Evolutionary conservation across 371 early-diverging fungal genomes (phyloP).

Genomic region (Saksenaea oblongispora): DNA sequence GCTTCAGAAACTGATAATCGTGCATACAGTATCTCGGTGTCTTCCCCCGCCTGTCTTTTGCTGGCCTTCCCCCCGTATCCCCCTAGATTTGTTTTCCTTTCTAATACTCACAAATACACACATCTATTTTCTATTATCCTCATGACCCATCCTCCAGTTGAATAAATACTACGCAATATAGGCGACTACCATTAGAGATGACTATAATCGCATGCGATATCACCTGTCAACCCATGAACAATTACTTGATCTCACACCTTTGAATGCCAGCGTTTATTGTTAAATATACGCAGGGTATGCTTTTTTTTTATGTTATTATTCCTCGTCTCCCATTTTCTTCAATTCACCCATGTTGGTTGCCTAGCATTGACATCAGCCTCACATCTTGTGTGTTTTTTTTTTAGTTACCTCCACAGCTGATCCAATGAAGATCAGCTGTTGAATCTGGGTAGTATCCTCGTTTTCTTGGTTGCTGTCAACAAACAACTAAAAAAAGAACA

Average conservation of each 20-base stretch:
- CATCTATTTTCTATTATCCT: neutral
- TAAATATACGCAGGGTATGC: neutral
- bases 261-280: neutral
- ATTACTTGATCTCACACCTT: no score
- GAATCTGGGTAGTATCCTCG: slow-evolving; percentile 79
- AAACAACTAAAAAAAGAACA: slow-evolving; percentile 55
- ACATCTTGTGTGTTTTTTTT: neutral
- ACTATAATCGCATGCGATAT: no score
- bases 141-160: neutral
- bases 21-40: slow-evolving; percentile 38
- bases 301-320: slow-evolving; percentile 11
- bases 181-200: no score
- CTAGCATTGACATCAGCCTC: slow-evolving; percentile 11
- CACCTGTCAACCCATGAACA: no score
- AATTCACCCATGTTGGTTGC: slow-evolving; percentile 53
- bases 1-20: neutral
- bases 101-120: neutral
- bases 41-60: slow-evolving; percentile 28
- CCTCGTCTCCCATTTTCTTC: slow-evolving; percentile 41
- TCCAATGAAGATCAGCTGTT: slow-evolving; percentile 77
- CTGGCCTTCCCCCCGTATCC: slow-evolving; percentile 21
- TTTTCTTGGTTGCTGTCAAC: slow-evolving; percentile 81
- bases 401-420: slow-evolving; percentile 30
- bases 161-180: no score
- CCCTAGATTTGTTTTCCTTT: slow-evolving; percentile 3